phyloP scores from a whole-genome alignment of 148 eudicot species.

The Camellia japonica region DNA sequence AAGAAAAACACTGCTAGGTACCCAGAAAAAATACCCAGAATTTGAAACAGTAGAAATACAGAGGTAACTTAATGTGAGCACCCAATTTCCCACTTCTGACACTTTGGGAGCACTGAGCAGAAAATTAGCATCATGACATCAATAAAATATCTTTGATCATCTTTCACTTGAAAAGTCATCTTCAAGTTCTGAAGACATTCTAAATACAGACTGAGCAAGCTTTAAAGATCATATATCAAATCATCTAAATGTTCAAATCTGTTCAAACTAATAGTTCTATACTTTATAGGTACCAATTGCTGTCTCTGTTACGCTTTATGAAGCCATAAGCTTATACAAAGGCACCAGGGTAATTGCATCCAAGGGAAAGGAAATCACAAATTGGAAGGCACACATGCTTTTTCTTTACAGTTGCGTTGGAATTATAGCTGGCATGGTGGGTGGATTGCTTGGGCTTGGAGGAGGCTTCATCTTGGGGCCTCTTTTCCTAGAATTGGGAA shows the following conservation, averaged over 20 bases:
- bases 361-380: slow-evolving; percentile 42
- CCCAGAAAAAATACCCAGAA: not conserved
- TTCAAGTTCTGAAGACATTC: too few relatives aligned
- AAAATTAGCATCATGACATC: not conserved
- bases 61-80: not conserved
- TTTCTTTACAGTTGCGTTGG: slow-evolving; percentile 43
- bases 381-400: slow-evolving; percentile 37
- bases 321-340: slow-evolving; percentile 42
- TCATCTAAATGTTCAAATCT: not conserved
- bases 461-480: slow-evolving; percentile 69
- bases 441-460: slow-evolving; percentile 63
- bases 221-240: too few relatives aligned
- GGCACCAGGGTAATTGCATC: slow-evolving; percentile 54
- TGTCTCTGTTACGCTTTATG: slow-evolving; percentile 33
- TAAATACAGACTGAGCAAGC: too few relatives aligned
- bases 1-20: not conserved
- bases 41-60: not conserved
- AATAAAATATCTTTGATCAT: not conserved
- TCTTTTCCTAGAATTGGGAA: slow-evolving; percentile 55
- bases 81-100: not conserved
- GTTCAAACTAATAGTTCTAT: not conserved
- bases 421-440: slow-evolving; percentile 51
- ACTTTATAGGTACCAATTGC: slow-evolving; percentile 48
- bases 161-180: slow-evolving; percentile 3
- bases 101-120: not conserved